Conservation (phyloP, 139 green algal genomes). For the Pseudopediastrum boryanum region DNA sequence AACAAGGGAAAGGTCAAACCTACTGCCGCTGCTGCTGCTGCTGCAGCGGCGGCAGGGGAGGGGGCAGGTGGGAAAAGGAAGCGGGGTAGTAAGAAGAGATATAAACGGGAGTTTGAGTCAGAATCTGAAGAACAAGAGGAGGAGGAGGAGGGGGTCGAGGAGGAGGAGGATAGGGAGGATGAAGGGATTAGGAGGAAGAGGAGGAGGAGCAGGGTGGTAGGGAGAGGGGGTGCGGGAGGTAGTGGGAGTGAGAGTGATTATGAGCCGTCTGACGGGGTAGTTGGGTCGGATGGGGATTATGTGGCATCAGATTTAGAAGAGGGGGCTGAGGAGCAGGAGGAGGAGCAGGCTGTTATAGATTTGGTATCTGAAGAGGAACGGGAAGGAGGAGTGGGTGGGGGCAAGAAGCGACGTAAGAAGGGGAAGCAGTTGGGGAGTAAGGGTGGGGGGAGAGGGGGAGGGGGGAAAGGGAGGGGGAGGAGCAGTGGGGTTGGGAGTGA, state of each 20-base stretch:
- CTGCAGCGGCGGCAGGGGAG: background rate
- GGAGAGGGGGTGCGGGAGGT: background rate
- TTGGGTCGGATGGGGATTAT: background rate
- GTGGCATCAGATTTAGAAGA: background rate
- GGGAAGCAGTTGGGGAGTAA: no score
- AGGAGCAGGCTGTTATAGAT: no score
- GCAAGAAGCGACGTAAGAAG: no score
- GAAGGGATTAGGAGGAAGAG: background rate
- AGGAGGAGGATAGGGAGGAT: background rate
- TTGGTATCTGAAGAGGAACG: no score
- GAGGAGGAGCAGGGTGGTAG: background rate
- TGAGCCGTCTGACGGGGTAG: background rate
- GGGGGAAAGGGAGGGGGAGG: no score
- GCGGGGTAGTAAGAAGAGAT: background rate
- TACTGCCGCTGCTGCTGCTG: background rate
- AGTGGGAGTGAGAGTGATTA: background rate
- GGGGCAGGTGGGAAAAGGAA: background rate
- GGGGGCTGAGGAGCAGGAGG: background rate
- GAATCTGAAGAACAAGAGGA: background rate
- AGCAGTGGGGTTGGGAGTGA: background rate
- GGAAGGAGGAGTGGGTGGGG: no score
- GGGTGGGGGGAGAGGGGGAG: no score
- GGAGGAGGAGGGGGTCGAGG: background rate
- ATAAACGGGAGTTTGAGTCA: background rate
- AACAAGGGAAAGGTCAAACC: background rate